phyloP scores from a whole-genome alignment of 306 rosid genomes.

The Pterocarpus macrocarpus region DNA sequence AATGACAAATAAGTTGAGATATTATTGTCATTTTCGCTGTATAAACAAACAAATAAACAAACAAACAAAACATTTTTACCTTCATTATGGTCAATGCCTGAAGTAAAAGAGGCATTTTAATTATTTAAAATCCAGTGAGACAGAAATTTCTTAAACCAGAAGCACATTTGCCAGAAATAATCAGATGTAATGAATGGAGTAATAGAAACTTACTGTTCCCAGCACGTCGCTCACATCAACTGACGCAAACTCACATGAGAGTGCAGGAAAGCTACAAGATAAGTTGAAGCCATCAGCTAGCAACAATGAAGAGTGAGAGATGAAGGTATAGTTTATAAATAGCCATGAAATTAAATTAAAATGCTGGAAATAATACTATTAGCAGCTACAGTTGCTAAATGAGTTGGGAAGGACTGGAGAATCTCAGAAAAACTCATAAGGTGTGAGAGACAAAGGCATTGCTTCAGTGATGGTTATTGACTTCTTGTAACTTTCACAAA shows the following conservation, averaged over 20 bases:
- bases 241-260: conserved; percentile 97
- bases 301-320: conserved; percentile 1
- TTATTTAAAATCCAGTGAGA: neutral
- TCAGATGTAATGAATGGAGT: conserved; percentile 28
- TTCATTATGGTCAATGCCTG: neutral
- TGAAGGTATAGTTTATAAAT: conserved; percentile 12
- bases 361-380: conserved; percentile 30
- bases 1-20: neutral
- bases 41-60: conserved; percentile 3
- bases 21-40: neutral
- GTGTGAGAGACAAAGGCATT: conserved; percentile 24
- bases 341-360: conserved; percentile 12
- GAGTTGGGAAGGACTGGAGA: conserved; percentile 1
- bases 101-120: conserved; percentile 1
- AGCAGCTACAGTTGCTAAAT: conserved; percentile 18
- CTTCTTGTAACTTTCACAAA: conserved; percentile 27
- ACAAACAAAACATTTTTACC: neutral
- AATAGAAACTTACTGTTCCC: conserved; percentile 93
- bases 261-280: conserved; percentile 86
- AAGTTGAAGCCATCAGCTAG: conserved; percentile 49
- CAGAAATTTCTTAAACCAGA: conserved; percentile 7
- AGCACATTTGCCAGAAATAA: conserved; percentile 15
- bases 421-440: conserved; percentile 9
- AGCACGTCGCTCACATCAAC: conserved; percentile 89
- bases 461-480: conserved; percentile 25